Base-by-base conservation (phyloP, 805 yeast species). In the Saccharomycopsis sp. region DNA sequence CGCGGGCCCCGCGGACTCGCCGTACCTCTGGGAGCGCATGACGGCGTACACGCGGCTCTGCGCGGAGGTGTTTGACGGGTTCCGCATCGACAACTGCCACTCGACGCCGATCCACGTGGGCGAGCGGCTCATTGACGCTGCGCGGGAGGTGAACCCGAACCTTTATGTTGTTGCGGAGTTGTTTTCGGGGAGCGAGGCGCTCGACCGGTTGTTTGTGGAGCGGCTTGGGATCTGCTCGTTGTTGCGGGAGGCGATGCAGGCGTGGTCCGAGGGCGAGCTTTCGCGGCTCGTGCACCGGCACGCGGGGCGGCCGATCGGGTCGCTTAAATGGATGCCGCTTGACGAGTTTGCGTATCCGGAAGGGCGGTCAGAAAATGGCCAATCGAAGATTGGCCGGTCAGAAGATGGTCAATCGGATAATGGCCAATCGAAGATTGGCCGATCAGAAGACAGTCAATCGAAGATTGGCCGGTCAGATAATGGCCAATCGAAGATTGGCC, bases 31-130 rank as follows among this genome's bases (percentile, higher is more conserved):
- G 99, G 75, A 84, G 21, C 79, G 92, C 67, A 92, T 92, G 96
- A 79, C 83, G 29, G 75, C 83, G 60, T 92, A 92, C 67, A 80
- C 91, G 5, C 77, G 81, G 65, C 66, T 79, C 51, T 82, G 87
- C 66, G 97, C 98, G 2, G 73, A 74, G 47, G 70, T 83, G 7
- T 92, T 92, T 67, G 81, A 85, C 67, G 98, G 97, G 1, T 87
- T 92, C 67, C 81, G 99, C 67, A 86, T 92, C 59, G 99, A 92
- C 70, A 92, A 92, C 67, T 90, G 97, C 67, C 98, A 94, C 68
- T 91, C 97, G 0, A 92, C 99, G 0, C 99, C 99, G 14, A 66
- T 92, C 40, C 97, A 90, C 71, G 98, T 94, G 41, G 99, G 97
- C 46, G 96, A 90, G 68, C 82, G 83, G 54, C 78, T 91, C 63